Base-by-base conservation (phyloP, 257 asterid species). In the Cinchona pubescens region DNA sequence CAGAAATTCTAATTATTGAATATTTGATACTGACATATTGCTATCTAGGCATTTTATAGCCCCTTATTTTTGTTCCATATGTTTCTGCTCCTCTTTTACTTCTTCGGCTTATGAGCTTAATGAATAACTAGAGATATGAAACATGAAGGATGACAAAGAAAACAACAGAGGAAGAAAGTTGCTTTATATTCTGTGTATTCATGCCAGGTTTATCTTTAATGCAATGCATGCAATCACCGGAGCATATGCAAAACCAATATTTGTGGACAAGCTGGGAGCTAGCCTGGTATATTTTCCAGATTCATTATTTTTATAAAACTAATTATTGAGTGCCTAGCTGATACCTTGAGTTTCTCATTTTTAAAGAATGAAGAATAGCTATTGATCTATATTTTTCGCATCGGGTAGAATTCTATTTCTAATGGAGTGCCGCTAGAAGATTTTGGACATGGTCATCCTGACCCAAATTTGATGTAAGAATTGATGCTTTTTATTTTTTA, bases 171-270 rank as follows among this genome's bases (percentile, higher is more conserved):
- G 9, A 73, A 73, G 69, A 73, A 43, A 67, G 72, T 6, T 60
- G 10, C 49, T 38, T 27, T 32, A 73, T 21, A 35, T 55, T 68
- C 78, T 59, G 67, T 59, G 67, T 70, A 56, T 71, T 84, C 40
- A 74, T 73, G 76, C 60, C 91, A 95, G 99, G 93, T 89, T 92
- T 85, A 82, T 82, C 59, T 91, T 91, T 87, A 98, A 95, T 81
- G 97, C 98, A 82, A 95, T 95, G 99, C 98, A 92, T 84, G 99
- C 99, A 62, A 98, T 95, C 51, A 90, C 99, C 29, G 98, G 99
- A 76, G 97, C 99, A 76, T 95, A 95, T 82, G 99, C 98, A 71
- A 83, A 92, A 56, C 99, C 99, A 53, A 95, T 92, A 62, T 91
- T 91, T 74, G 96, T 92, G 79, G 99, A 92, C 87, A 92, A 90